A percentile compares a stretch with the other conserved stretches of the same genome.
phyloP scores from a whole-genome alignment of 2,329 filamentous ascomycete species.

The Fusarium concolor region DNA sequence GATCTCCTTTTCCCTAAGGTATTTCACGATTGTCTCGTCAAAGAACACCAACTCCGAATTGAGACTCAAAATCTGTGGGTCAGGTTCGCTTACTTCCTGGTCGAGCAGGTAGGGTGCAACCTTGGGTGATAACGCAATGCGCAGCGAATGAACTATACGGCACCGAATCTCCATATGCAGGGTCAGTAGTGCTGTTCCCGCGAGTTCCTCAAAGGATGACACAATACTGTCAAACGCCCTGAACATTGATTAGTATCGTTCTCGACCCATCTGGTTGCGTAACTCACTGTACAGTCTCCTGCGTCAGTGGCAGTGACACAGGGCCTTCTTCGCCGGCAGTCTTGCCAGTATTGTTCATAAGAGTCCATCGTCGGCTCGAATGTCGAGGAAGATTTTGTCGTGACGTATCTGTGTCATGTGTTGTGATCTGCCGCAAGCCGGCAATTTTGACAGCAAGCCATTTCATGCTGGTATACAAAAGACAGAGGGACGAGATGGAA shows the following conservation, averaged over 20 bases:
- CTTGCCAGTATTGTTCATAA: slow-evolving; percentile 74
- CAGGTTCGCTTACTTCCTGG: slow-evolving; percentile 80
- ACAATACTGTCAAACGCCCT: slow-evolving; percentile 90
- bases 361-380: slow-evolving; percentile 83
- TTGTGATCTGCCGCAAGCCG: slow-evolving; percentile 85
- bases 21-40: slow-evolving; percentile 82
- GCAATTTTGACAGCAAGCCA: slow-evolving; percentile 89
- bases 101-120: slow-evolving; percentile 73
- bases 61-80: slow-evolving; percentile 82
- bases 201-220: slow-evolving; percentile 83
- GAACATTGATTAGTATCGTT: slow-evolving; percentile 40
- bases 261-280: not conserved
- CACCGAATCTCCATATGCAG: slow-evolving; percentile 90
- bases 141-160: slow-evolving; percentile 84
- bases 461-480: slow-evolving; percentile 97
- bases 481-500: slow-evolving; percentile 83
- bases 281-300: slow-evolving; percentile 82
- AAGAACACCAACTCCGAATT: slow-evolving; percentile 88
- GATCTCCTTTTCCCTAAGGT: slow-evolving; percentile 77
- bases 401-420: slow-evolving; percentile 75
- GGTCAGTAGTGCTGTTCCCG: slow-evolving; percentile 81
- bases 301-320: slow-evolving; percentile 88
- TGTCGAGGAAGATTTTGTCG: slow-evolving; percentile 63
- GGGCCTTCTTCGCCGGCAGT: slow-evolving; percentile 70
- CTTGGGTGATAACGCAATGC: slow-evolving; percentile 69